Evolutionary conservation across 805 yeast species (phyloP), one percentile per base, ranked within the genome.

Genomic region (Huiozyma sinensis): DNA sequence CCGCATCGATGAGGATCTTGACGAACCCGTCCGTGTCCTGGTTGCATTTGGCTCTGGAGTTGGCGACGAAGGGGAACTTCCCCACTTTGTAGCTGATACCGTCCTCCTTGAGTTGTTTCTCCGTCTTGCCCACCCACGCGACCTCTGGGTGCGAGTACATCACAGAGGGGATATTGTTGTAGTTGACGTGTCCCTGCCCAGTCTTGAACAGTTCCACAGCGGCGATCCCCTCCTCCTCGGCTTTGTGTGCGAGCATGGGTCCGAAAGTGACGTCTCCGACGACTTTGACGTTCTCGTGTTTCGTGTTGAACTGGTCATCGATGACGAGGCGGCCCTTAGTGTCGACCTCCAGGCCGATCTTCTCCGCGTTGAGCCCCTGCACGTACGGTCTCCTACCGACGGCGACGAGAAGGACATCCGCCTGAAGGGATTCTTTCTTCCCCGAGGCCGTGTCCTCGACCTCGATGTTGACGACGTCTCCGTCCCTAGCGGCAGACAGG

Each of bases 71-170:
- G 66, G 97, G 95, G 88, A 90, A 92, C 72, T 92, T 92, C 64
- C 99, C 99, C 49, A 84, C 77, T 69, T 83, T 89, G 78, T 83
- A 92, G 57, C 81, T 75, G 67, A 88, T 79, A 56, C 96, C 96
- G 57, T 87, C 87, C 56, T 76, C 89, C 75, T 90, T 89, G 65
- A 89, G 77, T 70, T 89, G 89, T 72, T 89, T 81, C 72, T 92
- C 99, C 61, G 80, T 84, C 70, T 85, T 85, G 57, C 99, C 99
- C 56, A 85, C 95, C 98, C 98, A 92, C 43, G 97, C 97, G 56
- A 92, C 96, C 74, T 92, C 99, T 52, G 99, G 99, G 71, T 88
- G 96, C 41, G 97, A 82, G 76, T 92, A 92, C 98, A 92, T 92
- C 54, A 92, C 98, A 33, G 96, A 79, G 53, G 99, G 99, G 57